Evolutionary conservation across 108 stramenopile genomes (phyloP).

Genomic region (Schizochytrium sp.): DNA sequence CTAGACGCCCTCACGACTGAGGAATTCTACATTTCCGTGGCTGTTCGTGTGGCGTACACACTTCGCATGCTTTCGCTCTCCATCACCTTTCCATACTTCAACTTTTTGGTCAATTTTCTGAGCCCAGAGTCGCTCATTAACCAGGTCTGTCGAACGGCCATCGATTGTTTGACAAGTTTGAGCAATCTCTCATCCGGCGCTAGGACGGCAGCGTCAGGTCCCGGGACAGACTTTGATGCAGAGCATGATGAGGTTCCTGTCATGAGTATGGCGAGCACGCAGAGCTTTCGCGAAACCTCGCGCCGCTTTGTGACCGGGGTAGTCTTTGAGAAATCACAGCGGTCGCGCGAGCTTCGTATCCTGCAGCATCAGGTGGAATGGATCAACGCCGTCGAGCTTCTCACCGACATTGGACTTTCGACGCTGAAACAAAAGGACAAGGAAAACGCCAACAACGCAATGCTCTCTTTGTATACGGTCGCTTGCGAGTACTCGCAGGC

Average conservation of each 20-base stretch:
- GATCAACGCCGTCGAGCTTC: constrained; percentile 9
- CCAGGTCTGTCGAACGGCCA: background rate
- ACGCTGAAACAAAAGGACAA: constrained; percentile 8
- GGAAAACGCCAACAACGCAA: background rate
- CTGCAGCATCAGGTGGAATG: background rate
- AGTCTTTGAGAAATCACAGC: no score
- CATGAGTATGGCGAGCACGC: background rate
- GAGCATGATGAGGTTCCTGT: background rate
- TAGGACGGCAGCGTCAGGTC: background rate
- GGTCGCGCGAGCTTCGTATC: background rate
- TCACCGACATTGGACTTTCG: background rate
- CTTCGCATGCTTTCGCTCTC: background rate
- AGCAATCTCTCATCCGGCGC: background rate
- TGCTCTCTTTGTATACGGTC: background rate
- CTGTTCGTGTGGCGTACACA: background rate
- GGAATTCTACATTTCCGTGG: background rate
- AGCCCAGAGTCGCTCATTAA: background rate
- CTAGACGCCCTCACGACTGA: background rate
- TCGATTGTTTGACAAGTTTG: background rate
- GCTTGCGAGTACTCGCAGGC: background rate
- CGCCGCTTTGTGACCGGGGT: background rate
- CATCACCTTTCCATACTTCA: constrained; percentile 19
- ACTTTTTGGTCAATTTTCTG: constrained; percentile 1
- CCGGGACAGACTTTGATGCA: background rate
- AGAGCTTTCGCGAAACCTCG: background rate